Base-by-base conservation (phyloP, 75 land plant species). In the Larix kaempferi region DNA sequence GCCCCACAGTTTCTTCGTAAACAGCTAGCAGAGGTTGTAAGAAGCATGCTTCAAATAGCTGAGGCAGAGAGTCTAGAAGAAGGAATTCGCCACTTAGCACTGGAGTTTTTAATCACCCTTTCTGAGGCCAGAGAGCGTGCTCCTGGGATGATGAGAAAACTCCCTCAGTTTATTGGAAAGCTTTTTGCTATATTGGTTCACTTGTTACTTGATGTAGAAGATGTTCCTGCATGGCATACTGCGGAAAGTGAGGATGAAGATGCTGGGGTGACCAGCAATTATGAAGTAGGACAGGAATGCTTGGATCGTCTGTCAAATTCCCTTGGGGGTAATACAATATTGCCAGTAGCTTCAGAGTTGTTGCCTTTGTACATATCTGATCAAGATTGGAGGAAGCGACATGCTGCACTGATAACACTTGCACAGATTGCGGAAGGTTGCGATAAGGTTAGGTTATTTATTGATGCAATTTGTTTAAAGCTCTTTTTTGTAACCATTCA, bases 381-480 rank as follows among this genome's bases (percentile, higher is more conserved):
- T 78, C 61, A 33, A 39, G 83, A 82, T 57, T 82, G 83, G 83
- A 82, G 59, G 75, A 82, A 78, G 59, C 19, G 81, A 15, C 82
- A 79, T 72, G 83, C 82, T 55, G 83, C 76, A 23, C 33, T 82
- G 6, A 79, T 79, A 27, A 56, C 82, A n/a, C 60, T 82, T 49
- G 83, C 82, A 27, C 83, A 82, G 75, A 82, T 82, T 71, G 83
- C 83, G 26, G 83, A 82, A 79, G 83, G 83, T 23, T 82, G 83
- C 72, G 76, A 82, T 4, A 82, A 82, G 83, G 82, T 79, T 6
- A 26, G 78, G 3, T 61, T 33, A 39, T 25, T 78, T 74, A 25
- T 76, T 2, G 54, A 27, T 49, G 19, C 76, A 23, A 54, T 73
- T 16, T 25, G 8, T 26, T 35, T 59, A 56, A 3, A 26, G 78